phyloP scores from a whole-genome alignment of 2,329 filamentous ascomycete species.

The Ascochyta viciae-villosae region DNA sequence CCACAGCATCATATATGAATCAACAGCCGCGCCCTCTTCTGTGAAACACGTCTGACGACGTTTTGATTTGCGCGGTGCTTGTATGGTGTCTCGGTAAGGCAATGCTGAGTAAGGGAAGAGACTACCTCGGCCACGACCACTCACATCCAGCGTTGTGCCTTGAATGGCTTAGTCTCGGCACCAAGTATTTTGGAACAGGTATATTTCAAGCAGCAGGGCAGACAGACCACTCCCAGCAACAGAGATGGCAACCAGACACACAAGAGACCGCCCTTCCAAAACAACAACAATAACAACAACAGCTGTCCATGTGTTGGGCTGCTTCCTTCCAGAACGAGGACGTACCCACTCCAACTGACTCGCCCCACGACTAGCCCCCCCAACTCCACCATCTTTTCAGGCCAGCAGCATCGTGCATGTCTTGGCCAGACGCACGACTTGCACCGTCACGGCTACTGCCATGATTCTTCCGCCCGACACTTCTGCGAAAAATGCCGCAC shows the following conservation, averaged over 20 bases:
- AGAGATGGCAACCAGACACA: neutral
- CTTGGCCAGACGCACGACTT: constrained; percentile 20
- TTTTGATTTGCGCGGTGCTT: neutral
- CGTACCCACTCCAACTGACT: constrained; percentile 16
- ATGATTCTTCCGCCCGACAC: constrained; percentile 12
- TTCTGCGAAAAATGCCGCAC: constrained; percentile 40
- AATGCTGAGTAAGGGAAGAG: constrained; percentile 8
- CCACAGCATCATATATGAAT: constrained; percentile 19
- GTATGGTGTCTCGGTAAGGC: constrained; percentile 3
- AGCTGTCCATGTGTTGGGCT: constrained; percentile 10
- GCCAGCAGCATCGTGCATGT: constrained; percentile 19
- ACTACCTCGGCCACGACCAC: neutral
- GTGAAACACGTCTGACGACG: constrained; percentile 5
- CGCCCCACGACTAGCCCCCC: constrained; percentile 7
- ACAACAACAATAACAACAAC: constrained; percentile 12
- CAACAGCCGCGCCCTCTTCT: neutral
- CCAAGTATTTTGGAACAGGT: neutral
- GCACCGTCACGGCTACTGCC: constrained; percentile 16
- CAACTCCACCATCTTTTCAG: constrained; percentile 9
- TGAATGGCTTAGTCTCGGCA: constrained; percentile 8
- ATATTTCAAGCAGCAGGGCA: constrained; percentile 3
- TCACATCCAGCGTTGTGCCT: neutral
- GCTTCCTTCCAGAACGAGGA: constrained; percentile 26
- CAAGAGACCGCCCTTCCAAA: neutral
- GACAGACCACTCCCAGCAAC: neutral